Percentiles rank a stretch among this genome's conserved stretches.
These are phyloP conservation scores for Chlorella sp. DNA, from an alignment of 139 green algal species.

Conservation along the genomic window DNA sequence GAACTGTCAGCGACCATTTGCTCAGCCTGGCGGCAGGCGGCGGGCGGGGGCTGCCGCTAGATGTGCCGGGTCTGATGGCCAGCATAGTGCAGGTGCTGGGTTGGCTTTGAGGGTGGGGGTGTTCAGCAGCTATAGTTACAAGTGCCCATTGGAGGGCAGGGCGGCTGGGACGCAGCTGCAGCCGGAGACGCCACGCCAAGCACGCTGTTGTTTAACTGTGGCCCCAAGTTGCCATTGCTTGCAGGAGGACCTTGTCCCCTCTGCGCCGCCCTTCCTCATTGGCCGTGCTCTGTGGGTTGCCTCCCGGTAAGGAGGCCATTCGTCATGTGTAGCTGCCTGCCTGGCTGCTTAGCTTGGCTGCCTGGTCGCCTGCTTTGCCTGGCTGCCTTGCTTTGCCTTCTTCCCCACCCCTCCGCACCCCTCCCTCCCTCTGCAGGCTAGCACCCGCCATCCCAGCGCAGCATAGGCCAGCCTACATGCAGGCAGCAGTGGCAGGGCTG, in stretches of 20 bases:
- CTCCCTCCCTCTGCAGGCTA: slow-evolving; percentile 35
- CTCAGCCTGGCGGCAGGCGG: slow-evolving; percentile 21
- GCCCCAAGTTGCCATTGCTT: too few species aligned
- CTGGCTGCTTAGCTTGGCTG: too few species aligned
- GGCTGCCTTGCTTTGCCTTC: too few species aligned
- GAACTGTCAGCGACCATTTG: slow-evolving; percentile 53
- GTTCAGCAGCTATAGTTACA: too few species aligned
- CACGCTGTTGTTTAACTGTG: too few species aligned
- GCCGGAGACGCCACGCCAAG: too few species aligned
- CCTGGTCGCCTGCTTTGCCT: too few species aligned
- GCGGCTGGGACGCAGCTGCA: too few species aligned
- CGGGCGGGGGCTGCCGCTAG: slow-evolving; percentile 24
- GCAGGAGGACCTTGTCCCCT: slow-evolving; percentile 58
- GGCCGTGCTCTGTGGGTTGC: slow-evolving; percentile 75
- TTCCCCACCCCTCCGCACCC: background rate
- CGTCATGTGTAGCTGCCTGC: too few species aligned
- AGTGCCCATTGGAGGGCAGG: too few species aligned
- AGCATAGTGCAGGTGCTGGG: slow-evolving; percentile 43
- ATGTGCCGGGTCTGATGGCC: slow-evolving; percentile 59
- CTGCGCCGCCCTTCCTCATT: slow-evolving; percentile 65
- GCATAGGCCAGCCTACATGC: slow-evolving; percentile 42
- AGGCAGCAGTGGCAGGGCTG: slow-evolving; percentile 49
- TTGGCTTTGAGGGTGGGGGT: too few species aligned
- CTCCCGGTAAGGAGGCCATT: slow-evolving; percentile 45
- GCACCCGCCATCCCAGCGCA: slow-evolving; percentile 34